Percentiles rank a stretch among this genome's conserved stretches.
These are phyloP conservation scores for Penicillium sp. DNA, from an alignment of 2,329 filamentous ascomycete genomes.

Conservation along the genomic window DNA sequence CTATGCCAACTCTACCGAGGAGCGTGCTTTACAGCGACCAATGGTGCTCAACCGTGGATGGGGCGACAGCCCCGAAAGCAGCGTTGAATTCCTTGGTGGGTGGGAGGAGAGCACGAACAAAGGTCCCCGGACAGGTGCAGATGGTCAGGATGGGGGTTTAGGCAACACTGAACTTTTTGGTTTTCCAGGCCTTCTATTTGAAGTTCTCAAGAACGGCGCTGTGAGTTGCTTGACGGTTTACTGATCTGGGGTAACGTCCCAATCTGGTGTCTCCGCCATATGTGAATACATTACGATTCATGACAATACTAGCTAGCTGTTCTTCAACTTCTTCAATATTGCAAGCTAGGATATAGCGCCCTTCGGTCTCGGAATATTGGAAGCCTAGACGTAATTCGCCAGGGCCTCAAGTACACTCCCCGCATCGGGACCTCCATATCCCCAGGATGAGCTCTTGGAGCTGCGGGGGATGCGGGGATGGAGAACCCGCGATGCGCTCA, in stretches of 20 bases:
- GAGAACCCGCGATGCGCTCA: neutral
- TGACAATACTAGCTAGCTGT: neutral
- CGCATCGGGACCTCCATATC: neutral
- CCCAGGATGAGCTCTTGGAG: neutral
- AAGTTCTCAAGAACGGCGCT: conserved; percentile 87
- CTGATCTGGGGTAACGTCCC: conserved; percentile 44
- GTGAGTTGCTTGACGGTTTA: conserved; percentile 89
- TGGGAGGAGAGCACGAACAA: conserved; percentile 70
- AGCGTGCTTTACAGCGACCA: conserved; percentile 52
- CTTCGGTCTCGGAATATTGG: neutral
- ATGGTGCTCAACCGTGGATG: conserved; percentile 91
- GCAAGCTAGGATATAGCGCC: neutral
- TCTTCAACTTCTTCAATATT: neutral
- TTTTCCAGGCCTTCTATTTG: conserved; percentile 90
- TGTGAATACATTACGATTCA: conserved; percentile 13
- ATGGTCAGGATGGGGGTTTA: conserved; percentile 50
- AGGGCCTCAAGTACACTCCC: neutral
- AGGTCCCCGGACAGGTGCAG: conserved; percentile 44
- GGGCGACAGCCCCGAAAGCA: conserved; percentile 87
- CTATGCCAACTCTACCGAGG: conserved; percentile 56
- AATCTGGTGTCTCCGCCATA: neutral
- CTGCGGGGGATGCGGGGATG: neutral
- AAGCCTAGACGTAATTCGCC: neutral
- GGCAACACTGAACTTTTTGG: conserved; percentile 83
- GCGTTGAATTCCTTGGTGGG: conserved; percentile 76